Evolutionary conservation across 2,329 filamentous ascomycete species (phyloP).

Genomic region (Penicillium crustosum): DNA sequence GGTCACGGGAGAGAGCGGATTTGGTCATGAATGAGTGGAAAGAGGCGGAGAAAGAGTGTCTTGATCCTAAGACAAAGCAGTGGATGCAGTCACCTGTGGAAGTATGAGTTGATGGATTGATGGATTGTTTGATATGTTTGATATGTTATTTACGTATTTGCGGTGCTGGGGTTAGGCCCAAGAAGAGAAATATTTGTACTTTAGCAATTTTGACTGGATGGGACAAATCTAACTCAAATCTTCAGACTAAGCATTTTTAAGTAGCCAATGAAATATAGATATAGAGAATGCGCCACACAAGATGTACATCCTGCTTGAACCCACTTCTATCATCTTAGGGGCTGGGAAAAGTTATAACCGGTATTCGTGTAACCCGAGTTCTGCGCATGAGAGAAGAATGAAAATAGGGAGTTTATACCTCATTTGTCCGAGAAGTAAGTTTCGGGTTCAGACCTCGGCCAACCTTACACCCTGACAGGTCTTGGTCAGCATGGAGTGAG

Average conservation of each 20-base stretch:
- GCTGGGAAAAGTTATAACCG: neutral
- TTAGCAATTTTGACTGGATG: neutral
- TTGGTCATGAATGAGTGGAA: slow-evolving; percentile 15
- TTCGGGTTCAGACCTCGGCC: neutral
- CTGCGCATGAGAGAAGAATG: neutral
- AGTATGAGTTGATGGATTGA: neutral
- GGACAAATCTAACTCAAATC: neutral
- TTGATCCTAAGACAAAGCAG: slow-evolving; percentile 14
- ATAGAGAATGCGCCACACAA: neutral
- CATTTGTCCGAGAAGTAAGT: neutral
- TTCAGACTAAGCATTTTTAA: too few species aligned
- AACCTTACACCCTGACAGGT: neutral
- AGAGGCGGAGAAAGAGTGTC: slow-evolving; percentile 7
- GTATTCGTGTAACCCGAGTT: neutral
- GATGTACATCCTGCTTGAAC: neutral
- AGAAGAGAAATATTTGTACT: neutral
- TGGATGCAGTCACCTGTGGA: slow-evolving; percentile 13
- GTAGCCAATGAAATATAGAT: neutral
- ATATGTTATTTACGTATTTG: neutral
- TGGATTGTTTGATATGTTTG: neutral
- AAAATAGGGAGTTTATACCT: neutral
- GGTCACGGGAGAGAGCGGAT: slow-evolving; percentile 33
- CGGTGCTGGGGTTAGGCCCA: neutral
- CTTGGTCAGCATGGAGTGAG: neutral
- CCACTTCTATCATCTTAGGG: neutral